Evolutionary conservation across 441 rosid genomes (phyloP).

Genomic region (Brassica balearica): DNA sequence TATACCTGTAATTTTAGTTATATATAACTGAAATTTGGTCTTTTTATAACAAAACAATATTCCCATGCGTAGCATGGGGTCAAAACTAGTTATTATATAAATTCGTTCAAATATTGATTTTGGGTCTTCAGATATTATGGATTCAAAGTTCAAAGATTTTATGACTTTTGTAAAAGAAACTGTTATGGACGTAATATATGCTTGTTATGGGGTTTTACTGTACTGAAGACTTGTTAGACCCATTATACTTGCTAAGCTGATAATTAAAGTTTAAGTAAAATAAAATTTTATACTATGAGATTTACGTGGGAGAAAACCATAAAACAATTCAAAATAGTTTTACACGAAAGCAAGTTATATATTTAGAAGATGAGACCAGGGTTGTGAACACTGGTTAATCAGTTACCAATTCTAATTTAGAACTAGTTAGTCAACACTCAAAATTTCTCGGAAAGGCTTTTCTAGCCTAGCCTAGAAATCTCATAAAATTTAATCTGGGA

Average conservation of each 20-base stretch:
- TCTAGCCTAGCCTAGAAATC: too few species aligned
- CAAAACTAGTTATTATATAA: neutral
- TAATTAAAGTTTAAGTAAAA: neutral
- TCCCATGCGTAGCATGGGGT: too few species aligned
- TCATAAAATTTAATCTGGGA: too few species aligned
- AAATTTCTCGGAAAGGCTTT: too few species aligned
- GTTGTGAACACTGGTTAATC: neutral
- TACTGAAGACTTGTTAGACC: neutral
- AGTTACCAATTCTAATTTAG: neutral
- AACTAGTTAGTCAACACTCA: too few species aligned
- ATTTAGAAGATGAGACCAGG: slow-evolving; percentile 2
- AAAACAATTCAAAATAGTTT: neutral
- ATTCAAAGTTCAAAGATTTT: neutral
- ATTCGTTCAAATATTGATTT: too few species aligned
- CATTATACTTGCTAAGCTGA: neutral
- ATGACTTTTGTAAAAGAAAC: too few species aligned
- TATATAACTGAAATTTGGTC: too few species aligned
- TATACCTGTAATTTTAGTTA: too few species aligned
- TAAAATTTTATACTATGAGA: neutral
- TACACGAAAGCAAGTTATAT: neutral
- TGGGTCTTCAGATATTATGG: neutral
- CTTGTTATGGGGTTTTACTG: neutral
- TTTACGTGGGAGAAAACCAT: neutral
- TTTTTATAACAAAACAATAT: too few species aligned
- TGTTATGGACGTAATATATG: too few species aligned